Evolutionary conservation across 805 yeast genomes (phyloP).

Genomic region (Lipomyces kockii): DNA sequence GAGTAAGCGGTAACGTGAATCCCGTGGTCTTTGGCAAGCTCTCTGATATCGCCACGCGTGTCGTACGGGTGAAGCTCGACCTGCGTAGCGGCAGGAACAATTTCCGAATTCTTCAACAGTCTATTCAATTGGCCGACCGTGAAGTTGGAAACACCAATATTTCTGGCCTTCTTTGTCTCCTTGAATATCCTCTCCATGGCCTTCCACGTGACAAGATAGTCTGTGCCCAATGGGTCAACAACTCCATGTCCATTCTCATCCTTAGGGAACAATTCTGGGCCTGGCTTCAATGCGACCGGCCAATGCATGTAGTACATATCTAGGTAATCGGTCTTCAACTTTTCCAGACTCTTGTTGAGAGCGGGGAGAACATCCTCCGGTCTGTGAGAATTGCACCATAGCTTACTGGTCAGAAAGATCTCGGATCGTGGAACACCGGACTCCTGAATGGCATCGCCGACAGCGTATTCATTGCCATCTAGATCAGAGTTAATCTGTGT

Average conservation of each 20-base stretch:
- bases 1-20: constrained; percentile 75
- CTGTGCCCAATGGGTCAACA: constrained; percentile 38
- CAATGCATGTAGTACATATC: constrained; percentile 81
- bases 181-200: constrained; percentile 62
- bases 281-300: constrained; percentile 63
- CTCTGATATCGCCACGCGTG: constrained; percentile 63
- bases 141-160: constrained; percentile 79
- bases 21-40: constrained; percentile 57
- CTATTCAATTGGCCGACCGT: constrained; percentile 57
- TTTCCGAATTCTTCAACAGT: constrained; percentile 55
- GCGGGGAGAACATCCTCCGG: constrained; percentile 54
- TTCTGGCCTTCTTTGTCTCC: constrained; percentile 57
- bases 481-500: constrained; percentile 42
- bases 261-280: constrained; percentile 42
- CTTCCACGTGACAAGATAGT: constrained; percentile 63
- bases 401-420: constrained; percentile 26
- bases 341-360: constrained; percentile 60
- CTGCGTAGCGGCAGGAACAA: constrained; percentile 73
- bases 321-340: constrained; percentile 72
- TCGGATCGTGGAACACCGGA: constrained; percentile 12
- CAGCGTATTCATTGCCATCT: constrained; percentile 49
- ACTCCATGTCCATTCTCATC: constrained; percentile 51
- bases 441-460: constrained; percentile 51
- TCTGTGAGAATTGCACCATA: constrained; percentile 45
- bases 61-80: constrained; percentile 75